Conservation (phyloP, 768 basidiomycete species). For the Termitomyces sp. region DNA sequence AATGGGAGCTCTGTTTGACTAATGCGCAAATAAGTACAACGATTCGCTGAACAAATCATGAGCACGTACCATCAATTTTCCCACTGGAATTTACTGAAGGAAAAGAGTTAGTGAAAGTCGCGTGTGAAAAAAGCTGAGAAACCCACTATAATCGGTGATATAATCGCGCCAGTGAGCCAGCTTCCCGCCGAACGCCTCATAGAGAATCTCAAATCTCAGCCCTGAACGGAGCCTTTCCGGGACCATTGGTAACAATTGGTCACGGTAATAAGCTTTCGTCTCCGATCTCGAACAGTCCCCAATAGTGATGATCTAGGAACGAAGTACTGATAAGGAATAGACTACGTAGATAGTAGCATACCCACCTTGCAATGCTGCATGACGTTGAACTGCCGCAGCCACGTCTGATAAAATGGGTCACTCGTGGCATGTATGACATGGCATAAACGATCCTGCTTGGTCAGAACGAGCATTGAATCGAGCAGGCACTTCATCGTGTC, state of each 20-base stretch:
- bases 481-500: conserved; percentile 83
- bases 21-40: background rate
- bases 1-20: conserved; percentile 81
- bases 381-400: conserved; percentile 75
- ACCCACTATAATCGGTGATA: conserved; percentile 66
- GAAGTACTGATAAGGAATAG: background rate
- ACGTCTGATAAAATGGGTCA: conserved; percentile 83
- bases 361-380: conserved; percentile 80
- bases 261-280: conserved; percentile 61
- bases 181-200: conserved; percentile 81
- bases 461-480: conserved; percentile 82
- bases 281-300: conserved; percentile 78
- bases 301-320: conserved; percentile 63
- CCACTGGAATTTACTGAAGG: conserved; percentile 68
- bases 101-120: background rate
- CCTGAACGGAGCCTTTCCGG: conserved; percentile 53
- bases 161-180: conserved; percentile 82
- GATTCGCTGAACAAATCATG: background rate
- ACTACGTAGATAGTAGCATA: background rate
- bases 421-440: conserved; percentile 82
- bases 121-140: background rate
- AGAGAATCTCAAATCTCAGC: conserved; percentile 70
- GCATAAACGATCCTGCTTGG: conserved; percentile 83
- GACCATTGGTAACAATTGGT: conserved; percentile 64
- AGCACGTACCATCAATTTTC: conserved; percentile 57